A percentile compares a stretch with the other conserved stretches of the same genome.
phyloP scores from a whole-genome alignment of 371 early-diverging fungal genomes.

The Apophysomyces ossiformis region DNA sequence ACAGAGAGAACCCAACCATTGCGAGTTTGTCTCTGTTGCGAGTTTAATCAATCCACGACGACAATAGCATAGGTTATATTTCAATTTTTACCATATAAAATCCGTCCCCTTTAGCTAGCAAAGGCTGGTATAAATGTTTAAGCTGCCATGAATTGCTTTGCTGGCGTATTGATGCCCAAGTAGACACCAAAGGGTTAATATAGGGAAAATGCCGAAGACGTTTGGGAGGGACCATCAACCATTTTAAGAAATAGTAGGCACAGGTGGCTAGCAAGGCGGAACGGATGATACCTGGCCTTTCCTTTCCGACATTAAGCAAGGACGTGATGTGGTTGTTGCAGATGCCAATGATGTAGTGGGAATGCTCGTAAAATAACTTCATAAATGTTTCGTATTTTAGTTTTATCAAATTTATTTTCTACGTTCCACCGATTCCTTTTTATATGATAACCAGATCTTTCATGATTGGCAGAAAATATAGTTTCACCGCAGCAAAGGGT shows the following conservation, averaged over 20 bases:
- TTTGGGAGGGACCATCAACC: background rate
- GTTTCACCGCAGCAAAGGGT: too few relatives aligned
- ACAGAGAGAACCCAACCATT: constrained; percentile 18
- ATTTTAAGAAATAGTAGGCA: background rate
- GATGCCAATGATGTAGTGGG: background rate
- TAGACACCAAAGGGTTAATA: background rate
- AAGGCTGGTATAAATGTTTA: background rate
- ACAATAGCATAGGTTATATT: too few relatives aligned
- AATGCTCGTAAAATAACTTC: background rate
- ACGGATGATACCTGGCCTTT: background rate
- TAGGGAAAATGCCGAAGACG: background rate
- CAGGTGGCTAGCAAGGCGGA: background rate
- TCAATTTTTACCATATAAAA: background rate
- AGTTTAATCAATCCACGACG: background rate
- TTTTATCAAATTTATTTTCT: too few relatives aligned
- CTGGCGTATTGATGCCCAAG: background rate
- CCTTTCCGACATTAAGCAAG: background rate
- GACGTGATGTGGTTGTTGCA: background rate
- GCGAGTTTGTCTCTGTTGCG: background rate
- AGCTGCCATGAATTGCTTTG: background rate
- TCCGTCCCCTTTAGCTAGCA: background rate
- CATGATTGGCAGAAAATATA: too few relatives aligned
- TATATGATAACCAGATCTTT: too few relatives aligned
- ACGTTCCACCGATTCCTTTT: too few relatives aligned
- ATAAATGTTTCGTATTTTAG: background rate